Conservation (phyloP, 352 stramenopile species). For the Phytophthora pseudosyringae region DNA sequence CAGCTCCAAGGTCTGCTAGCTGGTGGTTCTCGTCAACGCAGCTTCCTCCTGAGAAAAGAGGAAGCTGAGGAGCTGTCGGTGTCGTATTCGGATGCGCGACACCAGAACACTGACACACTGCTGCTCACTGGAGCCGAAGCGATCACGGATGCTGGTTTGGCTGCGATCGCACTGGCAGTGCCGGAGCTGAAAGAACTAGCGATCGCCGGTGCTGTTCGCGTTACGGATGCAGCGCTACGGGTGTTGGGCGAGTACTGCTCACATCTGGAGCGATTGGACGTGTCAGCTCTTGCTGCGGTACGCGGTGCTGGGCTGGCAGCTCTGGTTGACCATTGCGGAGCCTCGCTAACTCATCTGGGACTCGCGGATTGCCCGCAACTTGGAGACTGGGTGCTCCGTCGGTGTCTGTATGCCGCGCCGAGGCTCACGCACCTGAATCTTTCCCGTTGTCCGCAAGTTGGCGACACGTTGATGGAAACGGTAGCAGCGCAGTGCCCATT, state of each 20-base stretch:
- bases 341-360: constrained; percentile 35
- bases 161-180: constrained; percentile 55
- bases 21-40: constrained; percentile 13
- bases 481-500: constrained; percentile 73
- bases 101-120: constrained; percentile 50
- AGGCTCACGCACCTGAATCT: constrained; percentile 64
- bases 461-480: constrained; percentile 85
- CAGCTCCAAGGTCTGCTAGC: constrained; percentile 8
- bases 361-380: constrained; percentile 68
- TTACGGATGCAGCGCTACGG: constrained; percentile 69
- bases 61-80: constrained; percentile 20
- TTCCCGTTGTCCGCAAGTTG: constrained; percentile 82
- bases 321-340: constrained; percentile 64
- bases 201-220: constrained; percentile 45
- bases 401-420: constrained; percentile 67
- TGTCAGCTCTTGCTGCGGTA: constrained; percentile 52
- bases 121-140: constrained; percentile 68
- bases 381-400: constrained; percentile 72
- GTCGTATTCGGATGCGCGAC: constrained; percentile 15
- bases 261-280: constrained; percentile 56
- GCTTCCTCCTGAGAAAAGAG: constrained; percentile 8
- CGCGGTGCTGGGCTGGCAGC: constrained; percentile 67
- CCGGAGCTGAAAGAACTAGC: constrained; percentile 63
- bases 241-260: constrained; percentile 56
- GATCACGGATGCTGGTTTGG: constrained; percentile 68